Percentiles rank a stretch among this genome's conserved stretches.
These are phyloP conservation scores for Metschnikowia koreensis DNA, from an alignment of 805 yeast species.

Conservation along the genomic window DNA sequence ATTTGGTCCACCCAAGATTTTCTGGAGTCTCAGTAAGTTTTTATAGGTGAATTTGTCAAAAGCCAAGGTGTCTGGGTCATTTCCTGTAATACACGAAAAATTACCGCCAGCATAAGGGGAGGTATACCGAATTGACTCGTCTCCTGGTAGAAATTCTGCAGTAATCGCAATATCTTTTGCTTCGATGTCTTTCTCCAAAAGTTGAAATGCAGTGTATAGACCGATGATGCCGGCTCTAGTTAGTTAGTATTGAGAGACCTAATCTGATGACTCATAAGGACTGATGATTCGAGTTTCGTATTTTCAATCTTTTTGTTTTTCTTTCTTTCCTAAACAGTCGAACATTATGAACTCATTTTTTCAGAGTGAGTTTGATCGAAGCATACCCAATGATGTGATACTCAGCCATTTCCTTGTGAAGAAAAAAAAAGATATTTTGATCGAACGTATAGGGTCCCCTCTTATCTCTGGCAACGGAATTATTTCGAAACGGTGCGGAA, in stretches of 20 bases:
- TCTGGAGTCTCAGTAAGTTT: conserved; percentile 43
- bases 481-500: not conserved
- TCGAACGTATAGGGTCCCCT: not conserved
- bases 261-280: not conserved
- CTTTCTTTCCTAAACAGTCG: not conserved
- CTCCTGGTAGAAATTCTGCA: conserved; percentile 76
- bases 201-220: conserved; percentile 79
- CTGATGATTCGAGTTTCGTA: too few relatives aligned
- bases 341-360: too few relatives aligned
- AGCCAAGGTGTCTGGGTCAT: conserved; percentile 41
- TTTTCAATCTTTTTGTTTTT: not conserved
- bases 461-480: not conserved
- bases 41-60: conserved; percentile 60
- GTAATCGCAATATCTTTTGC: conserved; percentile 50
- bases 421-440: not conserved
- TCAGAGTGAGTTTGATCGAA: not conserved
- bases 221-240: conserved; percentile 41
- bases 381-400: conserved; percentile 15
- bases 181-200: conserved; percentile 43
- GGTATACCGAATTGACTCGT: conserved; percentile 67
- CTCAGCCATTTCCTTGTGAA: conserved; percentile 4
- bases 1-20: conserved; percentile 47
- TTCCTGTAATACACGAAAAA: conserved; percentile 52
- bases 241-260: conserved; percentile 8
- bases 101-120: conserved; percentile 71